phyloP scores from a whole-genome alignment of 1,284 basidiomycete genomes.

The Trichosporon sp. region DNA sequence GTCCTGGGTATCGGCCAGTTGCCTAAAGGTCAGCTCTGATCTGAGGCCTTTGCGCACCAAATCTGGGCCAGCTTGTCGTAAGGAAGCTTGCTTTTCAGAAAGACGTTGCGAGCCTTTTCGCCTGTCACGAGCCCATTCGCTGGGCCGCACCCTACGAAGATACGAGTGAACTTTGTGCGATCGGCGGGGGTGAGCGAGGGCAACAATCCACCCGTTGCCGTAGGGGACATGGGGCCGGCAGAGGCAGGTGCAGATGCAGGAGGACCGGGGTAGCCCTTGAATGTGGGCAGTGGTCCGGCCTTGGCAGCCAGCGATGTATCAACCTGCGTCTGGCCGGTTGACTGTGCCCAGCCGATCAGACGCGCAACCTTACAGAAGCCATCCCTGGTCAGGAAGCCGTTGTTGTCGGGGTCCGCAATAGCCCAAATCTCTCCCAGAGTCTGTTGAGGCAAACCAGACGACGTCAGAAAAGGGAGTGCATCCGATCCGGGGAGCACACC shows the following conservation, averaged over 20 bases:
- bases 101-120: slow-evolving; percentile 88
- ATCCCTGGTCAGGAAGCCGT: slow-evolving; percentile 83
- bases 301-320: slow-evolving; percentile 36
- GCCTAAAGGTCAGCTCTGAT: slow-evolving; percentile 63
- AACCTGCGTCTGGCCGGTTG: slow-evolving; percentile 60
- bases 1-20: slow-evolving; percentile 89
- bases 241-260: slow-evolving; percentile 42
- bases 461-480: slow-evolving; percentile 76
- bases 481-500: slow-evolving; percentile 82
- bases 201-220: slow-evolving; percentile 48
- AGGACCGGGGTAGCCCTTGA: slow-evolving; percentile 69
- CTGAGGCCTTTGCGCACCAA: slow-evolving; percentile 65
- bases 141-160: slow-evolving; percentile 76
- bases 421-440: slow-evolving; percentile 92
- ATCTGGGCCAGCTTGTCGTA: slow-evolving; percentile 90
- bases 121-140: slow-evolving; percentile 75
- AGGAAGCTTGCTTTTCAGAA: slow-evolving; percentile 87
- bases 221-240: slow-evolving; percentile 56
- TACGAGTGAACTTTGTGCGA: slow-evolving; percentile 74
- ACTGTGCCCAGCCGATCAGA: slow-evolving; percentile 90
- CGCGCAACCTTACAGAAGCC: slow-evolving; percentile 83
- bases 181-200: slow-evolving; percentile 76
- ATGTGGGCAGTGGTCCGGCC: slow-evolving; percentile 77
- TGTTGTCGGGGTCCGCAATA: slow-evolving; percentile 88
- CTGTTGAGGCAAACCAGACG: slow-evolving; percentile 73